Percentiles rank a stretch among this genome's conserved stretches.
Conservation (phyloP, 805 yeast species). For the Candida pseudofarinosa region DNA sequence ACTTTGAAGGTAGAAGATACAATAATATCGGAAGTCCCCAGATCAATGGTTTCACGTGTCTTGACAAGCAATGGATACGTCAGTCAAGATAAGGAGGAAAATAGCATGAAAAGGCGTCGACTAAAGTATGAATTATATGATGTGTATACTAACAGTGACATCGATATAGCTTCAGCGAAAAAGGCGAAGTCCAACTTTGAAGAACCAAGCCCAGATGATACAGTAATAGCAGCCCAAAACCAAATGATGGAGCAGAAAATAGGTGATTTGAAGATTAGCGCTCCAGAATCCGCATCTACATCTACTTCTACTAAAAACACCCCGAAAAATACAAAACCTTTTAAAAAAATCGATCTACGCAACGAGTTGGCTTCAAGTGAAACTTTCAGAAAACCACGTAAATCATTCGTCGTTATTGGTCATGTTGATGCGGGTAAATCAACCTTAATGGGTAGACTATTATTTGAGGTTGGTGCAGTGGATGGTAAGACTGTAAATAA, state of each 20-base stretch:
- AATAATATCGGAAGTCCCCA: not conserved
- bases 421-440: conserved; percentile 87
- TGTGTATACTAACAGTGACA: conserved; percentile 40
- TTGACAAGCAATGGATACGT: not conserved
- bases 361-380: conserved; percentile 32
- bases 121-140: conserved; percentile 17
- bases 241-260: conserved; percentile 33
- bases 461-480: conserved; percentile 64
- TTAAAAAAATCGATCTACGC: conserved; percentile 40
- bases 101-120: conserved; percentile 19
- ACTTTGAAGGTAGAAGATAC: not conserved
- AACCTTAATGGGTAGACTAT: conserved; percentile 69
- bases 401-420: conserved; percentile 78
- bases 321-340: conserved; percentile 35
- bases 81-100: conserved; percentile 3
- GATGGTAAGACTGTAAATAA: conserved; percentile 62
- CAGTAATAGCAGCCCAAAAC: conserved; percentile 55
- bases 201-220: conserved; percentile 82
- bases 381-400: conserved; percentile 44
- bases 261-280: conserved; percentile 22
- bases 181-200: conserved; percentile 52
- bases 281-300: conserved; percentile 1
- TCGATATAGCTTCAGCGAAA: conserved; percentile 27
- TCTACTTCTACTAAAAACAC: conserved; percentile 3
- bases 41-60: not conserved